Base-by-base conservation (phyloP, 169 alveolate species). In the Eimeria praecox region DNA sequence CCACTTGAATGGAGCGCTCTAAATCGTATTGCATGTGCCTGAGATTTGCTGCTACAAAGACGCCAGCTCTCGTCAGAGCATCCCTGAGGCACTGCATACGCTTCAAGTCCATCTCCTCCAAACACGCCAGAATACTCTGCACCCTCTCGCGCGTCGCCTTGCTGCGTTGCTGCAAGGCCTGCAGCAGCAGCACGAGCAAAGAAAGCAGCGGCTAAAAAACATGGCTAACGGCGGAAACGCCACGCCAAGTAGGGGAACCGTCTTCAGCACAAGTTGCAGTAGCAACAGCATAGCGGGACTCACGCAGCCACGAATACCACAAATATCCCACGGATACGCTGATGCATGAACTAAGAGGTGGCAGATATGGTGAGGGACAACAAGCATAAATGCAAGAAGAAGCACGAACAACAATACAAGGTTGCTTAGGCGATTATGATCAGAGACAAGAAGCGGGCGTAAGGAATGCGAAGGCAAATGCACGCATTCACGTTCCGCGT, bases 71-170 rank as follows among this genome's bases (percentile, higher is more conserved):
- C 8, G 90, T 71, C 78, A 94, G 83, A 12, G 96, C 94, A n/a
- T 94, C 94, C 49, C 94, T 80, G 75, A 94, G 82, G 89, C 96
- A 94, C 64, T 80, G 89, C 78, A 94, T 87, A 62, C 96, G 96
- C 52, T 94, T 94, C 82, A 80, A 73, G 85, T 94, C 96, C 96
- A 94, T 94, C 78, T 94, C 96, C 73, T 86, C 89, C 49, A 94
- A 49, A n/a, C 87, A 71, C 27, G 71, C 66, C 52, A 94, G 54
- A 69, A 92, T 92, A 22, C 86, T 78, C 44, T 49, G 44, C 95
- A 92, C 73, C 85, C 87, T 77, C 83, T 54, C 85, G 40, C 77
- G 77, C 33, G 69, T 42, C 66, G 49, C 49, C 69, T 42, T 49
- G 73, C 90, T 82, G 30, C 90, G 90, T 38, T 82, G 90, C 14